These are phyloP conservation scores for Melocanna baccifera DNA, from an alignment of 176 grass and related monocot species.

Conservation along the genomic window DNA sequence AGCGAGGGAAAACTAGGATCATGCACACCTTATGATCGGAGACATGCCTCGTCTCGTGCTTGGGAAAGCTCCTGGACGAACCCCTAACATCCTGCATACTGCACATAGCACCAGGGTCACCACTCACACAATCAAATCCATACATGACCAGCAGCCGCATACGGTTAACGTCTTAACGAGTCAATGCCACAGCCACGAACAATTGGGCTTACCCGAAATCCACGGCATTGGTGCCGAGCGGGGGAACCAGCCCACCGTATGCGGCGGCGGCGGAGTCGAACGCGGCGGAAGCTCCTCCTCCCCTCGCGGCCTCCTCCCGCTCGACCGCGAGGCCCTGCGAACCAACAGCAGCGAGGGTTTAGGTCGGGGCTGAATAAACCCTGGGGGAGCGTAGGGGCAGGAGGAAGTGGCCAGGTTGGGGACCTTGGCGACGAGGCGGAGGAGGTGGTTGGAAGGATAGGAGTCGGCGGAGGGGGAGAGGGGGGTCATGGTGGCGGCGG, in stretches of 20 bases:
- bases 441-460: conserved; percentile 44
- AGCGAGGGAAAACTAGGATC: not conserved
- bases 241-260: conserved; percentile 22
- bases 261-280: conserved; percentile 33
- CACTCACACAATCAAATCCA: not conserved
- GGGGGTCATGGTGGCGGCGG: conserved; percentile 87
- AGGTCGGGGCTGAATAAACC: not conserved
- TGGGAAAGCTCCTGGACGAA: conserved; percentile 81
- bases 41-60: conserved; percentile 72
- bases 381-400: not conserved
- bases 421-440: conserved; percentile 90
- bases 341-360: conserved; percentile 21
- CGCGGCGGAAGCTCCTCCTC: conserved; percentile 43
- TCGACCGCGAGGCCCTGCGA: conserved; percentile 83
- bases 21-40: conserved; percentile 89
- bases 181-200: not conserved
- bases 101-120: conserved; percentile 14
- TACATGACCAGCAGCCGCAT: not conserved
- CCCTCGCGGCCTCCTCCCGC: conserved; percentile 54
- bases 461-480: conserved; percentile 44
- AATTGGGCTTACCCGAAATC: conserved; percentile 62
- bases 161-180: not conserved
- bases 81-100: conserved; percentile 68
- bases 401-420: not conserved
- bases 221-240: conserved; percentile 36